Percentiles rank a stretch among this genome's conserved stretches.
Conservation (phyloP, 2,329 filamentous ascomycete genomes). For the Cladosporium sp. region DNA sequence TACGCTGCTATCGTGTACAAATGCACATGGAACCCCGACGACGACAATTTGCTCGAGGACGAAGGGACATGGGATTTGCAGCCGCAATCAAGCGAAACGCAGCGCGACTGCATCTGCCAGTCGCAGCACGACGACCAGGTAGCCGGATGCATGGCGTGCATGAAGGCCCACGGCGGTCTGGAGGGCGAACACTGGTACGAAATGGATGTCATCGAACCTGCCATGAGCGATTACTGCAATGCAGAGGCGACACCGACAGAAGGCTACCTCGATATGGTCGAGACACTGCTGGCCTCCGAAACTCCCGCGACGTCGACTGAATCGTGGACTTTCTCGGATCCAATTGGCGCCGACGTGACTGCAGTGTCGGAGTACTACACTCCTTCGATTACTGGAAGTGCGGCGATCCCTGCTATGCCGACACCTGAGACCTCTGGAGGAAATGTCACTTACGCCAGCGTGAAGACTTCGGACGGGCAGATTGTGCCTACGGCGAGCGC, state of each 20-base stretch:
- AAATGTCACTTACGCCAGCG: slow-evolving; percentile 13
- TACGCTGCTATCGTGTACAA: slow-evolving; percentile 20
- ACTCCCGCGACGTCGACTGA: not conserved
- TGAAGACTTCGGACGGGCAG: slow-evolving; percentile 16
- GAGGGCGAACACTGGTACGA: slow-evolving; percentile 5
- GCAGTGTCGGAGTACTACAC: slow-evolving; percentile 27
- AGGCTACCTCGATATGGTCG: slow-evolving; percentile 17
- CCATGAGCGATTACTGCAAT: slow-evolving; percentile 24
- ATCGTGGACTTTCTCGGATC: slow-evolving; percentile 20
- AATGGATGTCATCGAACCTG: slow-evolving; percentile 9
- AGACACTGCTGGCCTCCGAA: not conserved
- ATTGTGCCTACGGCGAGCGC: slow-evolving; percentile 16
- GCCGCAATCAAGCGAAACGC: slow-evolving; percentile 20
- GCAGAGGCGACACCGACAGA: slow-evolving; percentile 22
- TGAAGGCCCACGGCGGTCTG: slow-evolving; percentile 19
- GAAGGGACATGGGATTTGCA: not conserved
- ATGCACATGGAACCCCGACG: slow-evolving; percentile 18
- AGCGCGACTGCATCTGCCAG: slow-evolving; percentile 26
- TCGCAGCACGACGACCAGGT: slow-evolving; percentile 22
- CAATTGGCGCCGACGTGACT: slow-evolving; percentile 24
- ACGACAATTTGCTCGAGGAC: not conserved
- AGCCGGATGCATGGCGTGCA: slow-evolving; percentile 22
- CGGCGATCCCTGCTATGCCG: not conserved
- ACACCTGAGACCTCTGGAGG: slow-evolving; percentile 17
- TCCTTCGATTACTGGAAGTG: slow-evolving; percentile 22